These are phyloP conservation scores for Ascochyta rabiei DNA, from an alignment of 2,329 filamentous ascomycete species.

Conservation along the genomic window DNA sequence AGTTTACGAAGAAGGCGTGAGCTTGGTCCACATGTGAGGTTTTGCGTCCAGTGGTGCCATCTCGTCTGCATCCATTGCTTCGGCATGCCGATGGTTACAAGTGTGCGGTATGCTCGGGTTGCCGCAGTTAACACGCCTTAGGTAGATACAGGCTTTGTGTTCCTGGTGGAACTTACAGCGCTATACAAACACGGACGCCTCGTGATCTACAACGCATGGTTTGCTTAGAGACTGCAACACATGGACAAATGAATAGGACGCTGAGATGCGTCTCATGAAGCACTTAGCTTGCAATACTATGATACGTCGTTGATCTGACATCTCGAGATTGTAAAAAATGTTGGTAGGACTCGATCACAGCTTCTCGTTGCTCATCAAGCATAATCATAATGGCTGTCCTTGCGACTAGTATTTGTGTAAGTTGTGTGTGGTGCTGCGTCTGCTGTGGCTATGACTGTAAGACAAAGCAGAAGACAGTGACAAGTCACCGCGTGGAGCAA, in stretches of 20 bases:
- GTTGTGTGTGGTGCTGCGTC: not conserved
- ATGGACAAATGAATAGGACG: not conserved
- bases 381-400: not conserved
- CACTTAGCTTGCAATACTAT: not conserved
- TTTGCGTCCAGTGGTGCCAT: not conserved
- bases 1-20: not conserved
- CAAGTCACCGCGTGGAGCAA: slow-evolving; percentile 1
- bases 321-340: not conserved
- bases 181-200: not conserved
- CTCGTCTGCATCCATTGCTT: not conserved
- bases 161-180: not conserved
- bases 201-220: no score
- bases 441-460: not conserved
- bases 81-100: slow-evolving; percentile 4
- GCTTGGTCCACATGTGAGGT: slow-evolving; percentile 1
- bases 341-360: not conserved
- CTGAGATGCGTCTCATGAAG: not conserved
- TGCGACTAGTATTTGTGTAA: not conserved
- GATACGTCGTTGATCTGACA: not conserved
- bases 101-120: not conserved
- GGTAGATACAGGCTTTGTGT: not conserved
- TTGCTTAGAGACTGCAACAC: no score
- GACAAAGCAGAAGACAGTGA: not conserved
- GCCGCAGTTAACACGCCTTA: not conserved
- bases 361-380: not conserved